Base-by-base conservation (phyloP, 371 early-diverging fungal genomes). In the Smittium culicis region DNA sequence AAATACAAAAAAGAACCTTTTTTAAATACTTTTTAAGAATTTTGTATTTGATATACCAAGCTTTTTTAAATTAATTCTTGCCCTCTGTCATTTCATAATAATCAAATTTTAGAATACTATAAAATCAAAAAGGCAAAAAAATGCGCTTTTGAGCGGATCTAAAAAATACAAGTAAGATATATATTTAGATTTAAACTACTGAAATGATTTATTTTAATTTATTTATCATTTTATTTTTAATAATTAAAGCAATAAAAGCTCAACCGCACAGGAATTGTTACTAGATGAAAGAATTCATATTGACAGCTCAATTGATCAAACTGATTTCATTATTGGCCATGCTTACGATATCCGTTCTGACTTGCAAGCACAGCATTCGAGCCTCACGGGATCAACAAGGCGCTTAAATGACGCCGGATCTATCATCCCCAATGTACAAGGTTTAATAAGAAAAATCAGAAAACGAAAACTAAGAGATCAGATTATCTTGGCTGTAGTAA, bases 211-310 rank as follows among this genome's bases (percentile, higher is more conserved):
- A n/a, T n/a, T n/a, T n/a, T n/a, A n/a, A n/a, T n/a, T n/a, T n/a
- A n/a, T n/a, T 45, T 45, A 45, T 45, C 20, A 45, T 45, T 45
- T 45, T 45, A 14, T 45, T 14, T 14, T 45, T 14, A 20, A 8
- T 8, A 8, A 45, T 57, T n/a, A 16, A 57, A 57, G 27, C 24
- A n/a, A 11, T 16, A 57, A 57, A 25, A 25, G 24, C 25, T 27
- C 45, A 2, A 45, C 65, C 2, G 65, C 34, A 2, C 34, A 64
- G 54, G 35, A 64, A 34, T 8, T 64, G 65, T 45, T 64, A 45
- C 17, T 64, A 35, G 65, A 64, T 17, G 65, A 64, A 54, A 34
- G 65, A 1, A 64, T 64, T n/a, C 65, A 64, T 64, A 64, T 64
- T 24, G 65, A 64, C 28, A 3, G 1, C 25, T 16, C 65, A 34